These are phyloP conservation scores for Skeletonema grethae DNA, from an alignment of 108 stramenopile genomes.

Conservation along the genomic window DNA sequence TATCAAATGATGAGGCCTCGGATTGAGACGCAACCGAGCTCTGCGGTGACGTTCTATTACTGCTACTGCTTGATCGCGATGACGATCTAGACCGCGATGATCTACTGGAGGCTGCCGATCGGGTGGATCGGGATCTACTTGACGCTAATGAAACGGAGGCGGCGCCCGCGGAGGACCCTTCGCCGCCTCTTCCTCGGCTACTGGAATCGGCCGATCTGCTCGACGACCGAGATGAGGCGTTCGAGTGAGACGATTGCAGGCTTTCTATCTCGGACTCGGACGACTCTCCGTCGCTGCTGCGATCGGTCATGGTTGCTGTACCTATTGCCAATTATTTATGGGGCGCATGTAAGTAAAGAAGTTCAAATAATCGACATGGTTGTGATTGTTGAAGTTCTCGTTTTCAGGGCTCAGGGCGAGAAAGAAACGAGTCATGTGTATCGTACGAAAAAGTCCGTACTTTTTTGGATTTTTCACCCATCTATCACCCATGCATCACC, in stretches of 20 bases:
- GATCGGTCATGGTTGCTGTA: background rate
- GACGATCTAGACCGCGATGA: slow-evolving; percentile 2
- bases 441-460: no score
- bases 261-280: background rate
- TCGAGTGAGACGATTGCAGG: background rate
- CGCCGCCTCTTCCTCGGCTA: background rate
- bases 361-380: no score
- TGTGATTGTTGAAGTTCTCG: no score
- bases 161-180: background rate
- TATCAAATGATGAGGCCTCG: background rate
- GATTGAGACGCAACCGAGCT: background rate
- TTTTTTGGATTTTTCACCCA: no score
- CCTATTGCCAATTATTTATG: no score
- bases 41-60: background rate
- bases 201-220: background rate
- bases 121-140: background rate
- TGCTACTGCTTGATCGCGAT: background rate
- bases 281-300: background rate
- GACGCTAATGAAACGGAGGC: background rate
- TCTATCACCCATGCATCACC: no score
- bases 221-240: background rate
- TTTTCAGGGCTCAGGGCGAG: no score
- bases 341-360: no score
- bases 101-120: background rate
- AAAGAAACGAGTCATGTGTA: no score